A percentile compares a stretch with the other conserved stretches of the same genome.
phyloP scores from a whole-genome alignment of 345 rosid species.

The Gossypium sturtianum region DNA sequence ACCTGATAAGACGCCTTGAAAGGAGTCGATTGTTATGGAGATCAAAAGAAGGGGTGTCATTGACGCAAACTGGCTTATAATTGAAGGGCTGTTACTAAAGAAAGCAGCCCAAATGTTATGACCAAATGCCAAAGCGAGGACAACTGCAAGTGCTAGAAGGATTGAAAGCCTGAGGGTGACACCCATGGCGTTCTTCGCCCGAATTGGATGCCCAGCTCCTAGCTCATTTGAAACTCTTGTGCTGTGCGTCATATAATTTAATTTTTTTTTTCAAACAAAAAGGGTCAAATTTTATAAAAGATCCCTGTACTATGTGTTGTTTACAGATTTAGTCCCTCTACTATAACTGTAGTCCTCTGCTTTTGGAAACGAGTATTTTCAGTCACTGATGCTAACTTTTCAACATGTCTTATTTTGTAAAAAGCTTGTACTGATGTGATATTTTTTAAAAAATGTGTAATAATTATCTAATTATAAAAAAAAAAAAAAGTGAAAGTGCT shows the following conservation, averaged over 20 bases:
- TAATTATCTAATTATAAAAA: too few relatives aligned
- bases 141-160: constrained; percentile 41
- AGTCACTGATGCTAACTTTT: too few relatives aligned
- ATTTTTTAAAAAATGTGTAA: too few relatives aligned
- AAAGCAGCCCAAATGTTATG: constrained; percentile 60
- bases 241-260: constrained; percentile 27
- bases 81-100: constrained; percentile 38
- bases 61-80: constrained; percentile 40
- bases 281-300: too few relatives aligned
- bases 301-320: too few relatives aligned
- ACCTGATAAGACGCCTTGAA: constrained; percentile 75
- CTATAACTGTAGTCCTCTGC: too few relatives aligned
- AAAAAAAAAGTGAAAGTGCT: too few relatives aligned
- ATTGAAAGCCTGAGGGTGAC: constrained; percentile 47
- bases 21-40: constrained; percentile 53
- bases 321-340: too few relatives aligned
- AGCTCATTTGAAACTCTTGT: constrained; percentile 82
- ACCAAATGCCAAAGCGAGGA: constrained; percentile 39
- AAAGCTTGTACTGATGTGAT: too few relatives aligned
- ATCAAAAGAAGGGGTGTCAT: constrained; percentile 54
- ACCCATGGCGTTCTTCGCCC: constrained; percentile 51
- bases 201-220: constrained; percentile 47
- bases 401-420: too few relatives aligned
- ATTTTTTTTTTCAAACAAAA: too few relatives aligned
- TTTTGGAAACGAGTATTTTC: too few relatives aligned